Evolutionary conservation across 2,329 filamentous ascomycete genomes (phyloP).

Genomic region (Arthrobotrys conoides): DNA sequence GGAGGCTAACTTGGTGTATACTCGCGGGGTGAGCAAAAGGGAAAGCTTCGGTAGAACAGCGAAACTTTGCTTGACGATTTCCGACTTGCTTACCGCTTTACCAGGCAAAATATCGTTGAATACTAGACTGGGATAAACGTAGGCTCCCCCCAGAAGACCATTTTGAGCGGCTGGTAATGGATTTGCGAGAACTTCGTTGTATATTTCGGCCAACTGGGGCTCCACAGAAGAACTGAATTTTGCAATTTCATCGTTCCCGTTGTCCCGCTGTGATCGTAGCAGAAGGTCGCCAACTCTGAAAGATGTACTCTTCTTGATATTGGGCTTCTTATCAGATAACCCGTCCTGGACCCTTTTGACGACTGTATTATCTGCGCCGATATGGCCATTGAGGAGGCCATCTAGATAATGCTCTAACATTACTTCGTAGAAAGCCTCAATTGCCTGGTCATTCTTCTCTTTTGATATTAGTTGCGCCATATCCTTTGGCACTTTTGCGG

Average conservation of each 20-base stretch:
- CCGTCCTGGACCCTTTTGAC: constrained; percentile 84
- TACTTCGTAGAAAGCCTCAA: constrained; percentile 80
- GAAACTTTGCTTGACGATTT: constrained; percentile 77
- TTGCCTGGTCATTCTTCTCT: constrained; percentile 88
- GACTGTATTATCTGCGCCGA: constrained; percentile 76
- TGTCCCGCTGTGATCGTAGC: constrained; percentile 71
- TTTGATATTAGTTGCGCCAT: constrained; percentile 81
- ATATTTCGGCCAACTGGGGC: constrained; percentile 76
- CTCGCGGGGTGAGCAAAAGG: constrained; percentile 84
- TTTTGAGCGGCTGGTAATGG: constrained; percentile 83
- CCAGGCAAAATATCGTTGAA: constrained; percentile 69
- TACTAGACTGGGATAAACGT: constrained; percentile 78
- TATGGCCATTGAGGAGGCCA: constrained; percentile 73
- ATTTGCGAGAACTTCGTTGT: constrained; percentile 83
- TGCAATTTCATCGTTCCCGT: constrained; percentile 69
- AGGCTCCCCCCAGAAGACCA: constrained; percentile 84
- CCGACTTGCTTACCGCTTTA: constrained; percentile 72
- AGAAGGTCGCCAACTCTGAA: constrained; percentile 80
- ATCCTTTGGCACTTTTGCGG: constrained; percentile 76
- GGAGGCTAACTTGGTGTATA: constrained; percentile 83
- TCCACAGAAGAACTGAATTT: constrained; percentile 72
- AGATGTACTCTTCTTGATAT: constrained; percentile 84
- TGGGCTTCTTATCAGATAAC: constrained; percentile 84
- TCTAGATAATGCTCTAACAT: constrained; percentile 77
- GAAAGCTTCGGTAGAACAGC: constrained; percentile 84